phyloP scores from a whole-genome alignment of 768 basidiomycete genomes.

The Serendipita vermifera region DNA sequence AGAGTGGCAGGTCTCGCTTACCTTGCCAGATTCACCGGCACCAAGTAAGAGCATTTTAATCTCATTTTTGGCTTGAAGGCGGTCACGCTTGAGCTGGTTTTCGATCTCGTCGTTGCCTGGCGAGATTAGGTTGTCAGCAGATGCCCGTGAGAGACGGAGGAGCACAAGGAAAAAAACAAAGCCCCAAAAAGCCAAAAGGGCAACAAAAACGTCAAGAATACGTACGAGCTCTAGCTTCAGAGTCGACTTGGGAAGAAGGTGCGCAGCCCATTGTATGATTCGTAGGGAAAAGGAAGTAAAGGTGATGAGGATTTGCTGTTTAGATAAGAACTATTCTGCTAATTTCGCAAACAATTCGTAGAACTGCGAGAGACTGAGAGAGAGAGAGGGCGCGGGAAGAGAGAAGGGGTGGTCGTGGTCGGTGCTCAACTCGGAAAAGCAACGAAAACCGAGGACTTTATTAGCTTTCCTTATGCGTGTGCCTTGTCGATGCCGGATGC shows the following conservation, averaged over 20 bases:
- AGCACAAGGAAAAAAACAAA: not conserved
- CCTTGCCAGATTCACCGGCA: slow-evolving; percentile 93
- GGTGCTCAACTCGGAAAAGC: too few species aligned
- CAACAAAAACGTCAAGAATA: slow-evolving; percentile 17
- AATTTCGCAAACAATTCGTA: too few species aligned
- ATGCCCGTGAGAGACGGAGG: not conserved
- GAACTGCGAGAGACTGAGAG: too few species aligned
- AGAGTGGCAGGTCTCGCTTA: not conserved
- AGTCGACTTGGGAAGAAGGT: slow-evolving; percentile 38
- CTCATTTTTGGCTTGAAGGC: slow-evolving; percentile 82
- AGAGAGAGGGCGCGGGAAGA: too few species aligned
- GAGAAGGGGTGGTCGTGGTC: too few species aligned
- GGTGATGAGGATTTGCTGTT: not conserved
- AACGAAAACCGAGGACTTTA: too few species aligned
- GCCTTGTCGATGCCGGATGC: too few species aligned
- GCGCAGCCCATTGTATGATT: slow-evolving; percentile 17
- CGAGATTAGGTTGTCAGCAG: not conserved
- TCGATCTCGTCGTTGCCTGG: slow-evolving; percentile 89
- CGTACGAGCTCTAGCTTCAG: slow-evolving; percentile 73
- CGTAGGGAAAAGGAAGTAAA: not conserved
- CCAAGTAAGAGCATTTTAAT: slow-evolving; percentile 94
- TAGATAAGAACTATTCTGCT: too few species aligned
- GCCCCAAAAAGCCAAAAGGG: not conserved
- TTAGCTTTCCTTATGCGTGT: too few species aligned
- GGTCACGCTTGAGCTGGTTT: slow-evolving; percentile 78